These are phyloP conservation scores for Physaria fendleri DNA, from an alignment of 345 rosid species.

Conservation along the genomic window DNA sequence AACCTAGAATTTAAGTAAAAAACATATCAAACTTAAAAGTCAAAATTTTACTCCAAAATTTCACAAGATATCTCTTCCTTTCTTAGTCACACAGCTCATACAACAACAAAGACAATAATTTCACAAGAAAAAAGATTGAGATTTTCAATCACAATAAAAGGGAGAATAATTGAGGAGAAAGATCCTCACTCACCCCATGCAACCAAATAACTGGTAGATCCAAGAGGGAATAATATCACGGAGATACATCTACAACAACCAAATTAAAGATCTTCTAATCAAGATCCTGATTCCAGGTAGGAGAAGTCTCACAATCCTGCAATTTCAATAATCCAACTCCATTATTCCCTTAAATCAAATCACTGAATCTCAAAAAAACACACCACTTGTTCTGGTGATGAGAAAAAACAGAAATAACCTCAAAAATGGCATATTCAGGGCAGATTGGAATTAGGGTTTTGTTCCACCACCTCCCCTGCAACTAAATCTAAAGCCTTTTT, in stretches of 20 bases:
- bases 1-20: neutral
- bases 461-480: slow-evolving; percentile 15
- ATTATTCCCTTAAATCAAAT: neutral
- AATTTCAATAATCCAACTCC: neutral
- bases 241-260: slow-evolving; percentile 46
- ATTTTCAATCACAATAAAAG: neutral
- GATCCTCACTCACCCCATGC: slow-evolving; percentile 57
- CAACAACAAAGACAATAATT: neutral
- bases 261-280: slow-evolving; percentile 31
- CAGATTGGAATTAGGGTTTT: slow-evolving; percentile 19
- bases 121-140: neutral
- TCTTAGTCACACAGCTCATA: neutral
- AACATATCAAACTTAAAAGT: slow-evolving; percentile 4
- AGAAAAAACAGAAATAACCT: slow-evolving; percentile 33
- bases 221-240: slow-evolving; percentile 41
- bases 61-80: neutral
- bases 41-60: neutral
- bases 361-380: neutral
- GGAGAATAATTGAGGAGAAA: slow-evolving; percentile 4
- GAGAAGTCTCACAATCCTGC: slow-evolving; percentile 35
- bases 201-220: slow-evolving; percentile 46
- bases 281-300: slow-evolving; percentile 39
- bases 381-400: neutral
- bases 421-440: slow-evolving; percentile 43
- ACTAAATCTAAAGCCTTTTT: slow-evolving; percentile 11